phyloP scores from a whole-genome alignment of 164 flowering plant species.

The Sedum album region DNA sequence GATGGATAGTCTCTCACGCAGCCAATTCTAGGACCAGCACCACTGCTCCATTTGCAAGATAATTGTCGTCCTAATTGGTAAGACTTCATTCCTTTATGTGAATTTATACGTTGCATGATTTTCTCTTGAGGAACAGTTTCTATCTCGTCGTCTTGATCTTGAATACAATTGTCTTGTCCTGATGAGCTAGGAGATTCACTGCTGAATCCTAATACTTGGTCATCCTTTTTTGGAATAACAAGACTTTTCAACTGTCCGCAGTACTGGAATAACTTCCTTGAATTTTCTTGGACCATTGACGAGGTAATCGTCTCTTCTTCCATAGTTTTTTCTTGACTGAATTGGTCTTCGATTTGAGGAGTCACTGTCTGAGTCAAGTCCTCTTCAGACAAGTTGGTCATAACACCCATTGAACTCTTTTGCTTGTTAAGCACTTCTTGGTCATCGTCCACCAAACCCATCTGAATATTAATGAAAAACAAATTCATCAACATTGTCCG shows the following conservation, averaged over 20 bases:
- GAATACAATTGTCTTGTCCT: neutral
- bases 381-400: neutral
- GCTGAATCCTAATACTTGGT: neutral
- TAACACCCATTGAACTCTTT: neutral
- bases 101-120: conserved; percentile 15
- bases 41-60: conserved; percentile 20
- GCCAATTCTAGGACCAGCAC: conserved; percentile 22
- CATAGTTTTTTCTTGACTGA: neutral
- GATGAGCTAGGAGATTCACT: neutral
- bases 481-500: too few species aligned
- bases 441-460: conserved; percentile 8
- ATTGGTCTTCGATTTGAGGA: neutral
- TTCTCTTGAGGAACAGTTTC: conserved; percentile 12
- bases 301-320: neutral
- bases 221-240: neutral
- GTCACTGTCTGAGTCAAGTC: neutral
- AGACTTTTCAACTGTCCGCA: neutral
- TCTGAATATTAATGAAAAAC: neutral
- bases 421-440: neutral
- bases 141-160: neutral
- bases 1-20: conserved; percentile 19
- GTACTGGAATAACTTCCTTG: conserved; percentile 1
- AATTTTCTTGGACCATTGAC: neutral
- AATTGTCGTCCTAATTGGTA: conserved; percentile 18
- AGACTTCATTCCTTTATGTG: conserved; percentile 14